Base-by-base conservation (phyloP, 352 stramenopile genomes). In the Pythium phragmitis region DNA sequence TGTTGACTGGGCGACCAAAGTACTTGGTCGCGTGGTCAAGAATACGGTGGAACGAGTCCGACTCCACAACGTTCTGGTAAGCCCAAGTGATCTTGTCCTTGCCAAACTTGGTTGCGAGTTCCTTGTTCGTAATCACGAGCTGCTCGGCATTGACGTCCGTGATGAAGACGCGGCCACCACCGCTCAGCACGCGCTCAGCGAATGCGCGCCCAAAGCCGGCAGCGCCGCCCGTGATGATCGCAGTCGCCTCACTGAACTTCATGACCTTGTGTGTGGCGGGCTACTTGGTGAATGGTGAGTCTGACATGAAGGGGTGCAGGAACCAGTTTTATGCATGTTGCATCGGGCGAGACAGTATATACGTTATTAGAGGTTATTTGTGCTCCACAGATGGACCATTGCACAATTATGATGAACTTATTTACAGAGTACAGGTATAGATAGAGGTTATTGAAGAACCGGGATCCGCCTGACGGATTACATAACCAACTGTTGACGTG, bases 121-220 rank as follows among this genome's bases (percentile, higher is more conserved):
- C 76, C 60, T 86, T 83, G 60, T 75, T 78, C 51, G 81, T 80
- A 28, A 66, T 65, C 66, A 84, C 71, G 36, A 94, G 72, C 59
- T 77, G 68, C 57, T 84, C 62, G 50, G 79, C 69, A 59, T 94
- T 77, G 36, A 92, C 74, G 59, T 92, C 83, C 60, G 85, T 92
- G 73, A 92, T 87, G 69, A 94, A 72, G 17, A 84, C 83, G 34
- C 83, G 82, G 48, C 83, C 83, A 21, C 76, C 71, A 19, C 46
- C 64, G 1, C 65, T 33, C 47, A 92, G 68, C 43, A 94, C 79
- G 19, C 72, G 62, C 60, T 87, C 77, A 1, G 81, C 70, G 65
- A 92, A 94, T 9, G 72, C 85, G 45, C 73, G 72, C 33, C 85
- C 85, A 59, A 92, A 89, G 65, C 85, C 85, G 2, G 67, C 73